Evolutionary conservation across 2,329 filamentous ascomycete species (phyloP).

Genomic region (Remersonia thermophila): DNA sequence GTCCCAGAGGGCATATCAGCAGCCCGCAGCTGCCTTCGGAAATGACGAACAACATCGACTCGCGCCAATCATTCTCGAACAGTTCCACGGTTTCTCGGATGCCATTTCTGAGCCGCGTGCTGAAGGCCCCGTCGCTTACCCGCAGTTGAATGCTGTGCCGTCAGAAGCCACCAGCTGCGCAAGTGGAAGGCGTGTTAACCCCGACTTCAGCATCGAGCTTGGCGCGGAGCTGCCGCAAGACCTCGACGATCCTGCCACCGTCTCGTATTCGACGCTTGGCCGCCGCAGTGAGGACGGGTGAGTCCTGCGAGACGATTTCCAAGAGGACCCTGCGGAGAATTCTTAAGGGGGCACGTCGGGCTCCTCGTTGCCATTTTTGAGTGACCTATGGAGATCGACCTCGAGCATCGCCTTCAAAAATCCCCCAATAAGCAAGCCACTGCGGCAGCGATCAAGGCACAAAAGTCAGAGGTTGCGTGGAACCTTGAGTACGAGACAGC

Average conservation of each 20-base stretch:
- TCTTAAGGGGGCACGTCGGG: constrained; percentile 9
- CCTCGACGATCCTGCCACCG: constrained; percentile 5
- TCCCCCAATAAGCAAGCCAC: constrained; percentile 17
- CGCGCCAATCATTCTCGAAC: constrained; percentile 14
- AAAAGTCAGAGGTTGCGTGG: constrained; percentile 17
- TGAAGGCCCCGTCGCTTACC: constrained; percentile 18
- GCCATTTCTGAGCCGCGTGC: constrained; percentile 6
- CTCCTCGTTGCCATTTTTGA: constrained; percentile 22
- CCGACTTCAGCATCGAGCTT: constrained; percentile 25
- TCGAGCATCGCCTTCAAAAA: constrained; percentile 21
- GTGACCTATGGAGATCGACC: constrained; percentile 28
- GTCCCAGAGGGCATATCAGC: constrained; percentile 1
- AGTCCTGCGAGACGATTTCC: neutral
- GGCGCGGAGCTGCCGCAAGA: constrained; percentile 20
- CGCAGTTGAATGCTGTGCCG: constrained; percentile 20
- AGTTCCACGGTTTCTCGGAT: constrained; percentile 17
- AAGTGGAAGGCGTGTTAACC: constrained; percentile 40
- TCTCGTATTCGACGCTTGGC: neutral
- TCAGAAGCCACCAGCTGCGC: constrained; percentile 30
- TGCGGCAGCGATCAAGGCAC: constrained; percentile 17
- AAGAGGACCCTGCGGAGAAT: neutral
- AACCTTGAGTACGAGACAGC: constrained; percentile 32
- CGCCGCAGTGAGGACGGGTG: neutral
- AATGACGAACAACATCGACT: constrained; percentile 9
- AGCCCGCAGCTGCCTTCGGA: constrained; percentile 4